Evolutionary conservation across 1,284 basidiomycete species (phyloP).

Genomic region (Ustilago esculenta): DNA sequence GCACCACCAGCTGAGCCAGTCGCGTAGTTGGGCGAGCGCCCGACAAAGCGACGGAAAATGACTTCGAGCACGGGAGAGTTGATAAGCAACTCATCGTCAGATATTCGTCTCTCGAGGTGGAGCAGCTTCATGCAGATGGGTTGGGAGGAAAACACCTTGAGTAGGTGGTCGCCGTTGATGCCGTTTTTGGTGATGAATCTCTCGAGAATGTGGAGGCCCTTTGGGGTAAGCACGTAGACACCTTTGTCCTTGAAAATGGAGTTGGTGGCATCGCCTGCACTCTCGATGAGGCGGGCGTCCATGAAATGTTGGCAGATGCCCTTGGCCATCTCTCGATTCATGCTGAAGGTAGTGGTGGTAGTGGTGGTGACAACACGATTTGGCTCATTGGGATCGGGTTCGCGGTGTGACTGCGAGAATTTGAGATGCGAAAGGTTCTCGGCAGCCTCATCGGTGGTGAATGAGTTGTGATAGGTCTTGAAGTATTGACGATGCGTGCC

Average conservation of each 20-base stretch:
- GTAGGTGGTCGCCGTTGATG: slow-evolving; percentile 87
- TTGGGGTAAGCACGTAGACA: slow-evolving; percentile 93
- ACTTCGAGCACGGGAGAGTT: slow-evolving; percentile 92
- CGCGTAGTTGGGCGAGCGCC: slow-evolving; percentile 70
- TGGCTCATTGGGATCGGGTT: slow-evolving; percentile 95
- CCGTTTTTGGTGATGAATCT: slow-evolving; percentile 99
- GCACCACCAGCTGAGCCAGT: not conserved
- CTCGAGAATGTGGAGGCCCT: slow-evolving; percentile 97
- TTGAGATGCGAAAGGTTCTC: slow-evolving; percentile 93
- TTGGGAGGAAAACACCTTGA: slow-evolving; percentile 87
- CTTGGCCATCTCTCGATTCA: slow-evolving; percentile 99
- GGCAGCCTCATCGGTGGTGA: slow-evolving; percentile 95
- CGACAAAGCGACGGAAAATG: slow-evolving; percentile 92
- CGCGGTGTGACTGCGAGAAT: slow-evolving; percentile 98
- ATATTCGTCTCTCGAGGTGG: slow-evolving; percentile 88
- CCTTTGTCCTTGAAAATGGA: slow-evolving; percentile 96
- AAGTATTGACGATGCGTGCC: slow-evolving; percentile 93
- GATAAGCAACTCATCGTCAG: slow-evolving; percentile 97
- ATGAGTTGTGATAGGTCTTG: slow-evolving; percentile 91
- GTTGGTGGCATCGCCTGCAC: slow-evolving; percentile 86
- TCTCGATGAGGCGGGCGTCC: slow-evolving; percentile 96
- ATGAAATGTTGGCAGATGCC: slow-evolving; percentile 99
- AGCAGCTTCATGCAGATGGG: slow-evolving; percentile 98
- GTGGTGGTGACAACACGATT: slow-evolving; percentile 97
- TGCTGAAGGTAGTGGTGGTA: slow-evolving; percentile 98